A percentile compares a stretch with the other conserved stretches of the same genome.
These are phyloP conservation scores for Spongispora temasekensis DNA, from an alignment of 1,284 basidiomycete genomes.

Conservation along the genomic window DNA sequence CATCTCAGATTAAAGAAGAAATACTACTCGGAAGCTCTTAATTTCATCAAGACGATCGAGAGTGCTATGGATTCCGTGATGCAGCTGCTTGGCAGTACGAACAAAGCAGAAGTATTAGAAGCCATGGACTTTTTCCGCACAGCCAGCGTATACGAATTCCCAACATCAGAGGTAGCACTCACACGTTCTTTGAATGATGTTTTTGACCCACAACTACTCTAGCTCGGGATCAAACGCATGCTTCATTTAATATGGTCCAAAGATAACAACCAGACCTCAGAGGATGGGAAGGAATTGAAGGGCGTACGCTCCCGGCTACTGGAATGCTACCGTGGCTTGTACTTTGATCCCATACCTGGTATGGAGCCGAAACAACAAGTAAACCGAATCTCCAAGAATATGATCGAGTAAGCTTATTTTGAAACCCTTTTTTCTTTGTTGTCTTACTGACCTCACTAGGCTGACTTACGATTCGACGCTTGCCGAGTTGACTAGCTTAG, in stretches of 20 bases:
- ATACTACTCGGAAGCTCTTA: slow-evolving; percentile 86
- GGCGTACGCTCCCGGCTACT: slow-evolving; percentile 86
- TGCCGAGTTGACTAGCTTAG: slow-evolving; percentile 94
- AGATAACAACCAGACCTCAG: slow-evolving; percentile 83
- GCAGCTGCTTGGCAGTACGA: slow-evolving; percentile 86
- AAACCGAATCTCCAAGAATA: slow-evolving; percentile 95
- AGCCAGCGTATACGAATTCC: slow-evolving; percentile 82
- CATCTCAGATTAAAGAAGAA: slow-evolving; percentile 81
- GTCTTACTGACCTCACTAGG: slow-evolving; percentile 41
- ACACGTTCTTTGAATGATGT: background rate
- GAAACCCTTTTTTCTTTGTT: background rate
- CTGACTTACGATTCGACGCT: slow-evolving; percentile 89
- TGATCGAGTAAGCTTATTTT: slow-evolving; percentile 84
- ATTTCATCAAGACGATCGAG: slow-evolving; percentile 86
- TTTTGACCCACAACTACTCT: slow-evolving; percentile 4
- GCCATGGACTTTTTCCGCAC: slow-evolving; percentile 94
- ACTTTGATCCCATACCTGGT: slow-evolving; percentile 80
- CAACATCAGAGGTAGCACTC: slow-evolving; percentile 66
- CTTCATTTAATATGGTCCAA: slow-evolving; percentile 97
- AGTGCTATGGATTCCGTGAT: slow-evolving; percentile 74
- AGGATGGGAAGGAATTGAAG: slow-evolving; percentile 87
- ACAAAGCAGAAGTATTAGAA: slow-evolving; percentile 93
- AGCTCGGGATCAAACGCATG: slow-evolving; percentile 94
- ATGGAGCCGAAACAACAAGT: slow-evolving; percentile 84
- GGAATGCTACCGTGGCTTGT: slow-evolving; percentile 88